Conservation (phyloP, 78 protist species). For the Capsaspora owczarzaki region DNA sequence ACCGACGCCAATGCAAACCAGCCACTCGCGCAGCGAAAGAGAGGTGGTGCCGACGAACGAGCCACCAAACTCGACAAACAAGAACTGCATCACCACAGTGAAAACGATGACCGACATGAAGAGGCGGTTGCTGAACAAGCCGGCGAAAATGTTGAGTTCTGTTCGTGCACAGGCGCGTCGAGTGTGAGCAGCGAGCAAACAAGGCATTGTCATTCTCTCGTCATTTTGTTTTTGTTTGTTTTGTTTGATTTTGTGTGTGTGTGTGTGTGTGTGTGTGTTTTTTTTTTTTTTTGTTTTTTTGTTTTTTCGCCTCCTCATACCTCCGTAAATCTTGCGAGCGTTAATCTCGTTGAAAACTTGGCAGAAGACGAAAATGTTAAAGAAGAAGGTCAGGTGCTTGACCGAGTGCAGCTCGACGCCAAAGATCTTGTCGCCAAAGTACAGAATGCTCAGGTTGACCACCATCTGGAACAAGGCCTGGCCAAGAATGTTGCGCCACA, state of each 20-base stretch:
- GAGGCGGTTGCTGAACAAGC: constrained; percentile 31
- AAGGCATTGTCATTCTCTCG: too few species aligned
- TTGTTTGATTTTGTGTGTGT: too few species aligned
- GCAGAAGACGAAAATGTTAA: constrained; percentile 88
- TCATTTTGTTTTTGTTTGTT: too few species aligned
- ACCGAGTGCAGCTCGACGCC: neutral
- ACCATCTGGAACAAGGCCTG: constrained; percentile 70
- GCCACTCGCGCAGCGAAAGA: neutral
- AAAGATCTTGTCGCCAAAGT: neutral
- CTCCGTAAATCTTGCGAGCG: constrained; percentile 44
- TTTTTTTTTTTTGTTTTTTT: too few species aligned
- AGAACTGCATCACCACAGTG: constrained; percentile 48
- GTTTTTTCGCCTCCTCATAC: neutral
- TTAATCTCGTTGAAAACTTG: constrained; percentile 93
- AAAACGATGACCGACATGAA: constrained; percentile 51
- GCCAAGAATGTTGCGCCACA: constrained; percentile 82
- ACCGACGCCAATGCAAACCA: neutral
- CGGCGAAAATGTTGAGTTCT: constrained; percentile 25
- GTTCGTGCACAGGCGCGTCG: too few species aligned
- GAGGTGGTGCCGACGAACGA: constrained; percentile 10
- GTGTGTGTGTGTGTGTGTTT: too few species aligned
- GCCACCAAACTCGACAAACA: constrained; percentile 76
- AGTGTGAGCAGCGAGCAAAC: too few species aligned
- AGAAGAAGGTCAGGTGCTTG: constrained; percentile 59
- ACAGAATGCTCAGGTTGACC: constrained; percentile 3